Base-by-base conservation (phyloP, 148 eudicot genomes). In the Chenopodium quinoa region DNA sequence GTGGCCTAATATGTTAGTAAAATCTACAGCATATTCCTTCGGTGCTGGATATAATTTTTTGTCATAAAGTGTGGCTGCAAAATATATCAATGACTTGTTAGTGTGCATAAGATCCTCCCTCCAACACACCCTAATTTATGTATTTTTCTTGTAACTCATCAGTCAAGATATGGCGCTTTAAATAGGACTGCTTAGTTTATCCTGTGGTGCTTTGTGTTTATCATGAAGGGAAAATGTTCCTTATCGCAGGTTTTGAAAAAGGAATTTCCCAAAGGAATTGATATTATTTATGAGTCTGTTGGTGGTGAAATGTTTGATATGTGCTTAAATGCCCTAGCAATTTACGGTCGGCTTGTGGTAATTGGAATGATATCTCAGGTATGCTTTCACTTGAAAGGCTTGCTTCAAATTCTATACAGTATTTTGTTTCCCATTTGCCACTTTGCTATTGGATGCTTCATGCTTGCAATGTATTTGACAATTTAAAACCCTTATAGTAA, bases 361-460 rank as follows among this genome's bases (percentile, higher is more conserved):
- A 95, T 95, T 79, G 98, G 98, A 86, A 95, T 95, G 98, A 93
- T 95, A 79, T 95, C 98, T 90, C 98, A 95, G 98, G 98, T 95
- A 80, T 52, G 65, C 83, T 72, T 50, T 76, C 46, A 31, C 64
- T 54, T 80, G 69, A 70, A 50, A 17, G 58, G 20, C 31, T 5
- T 76, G 66, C 50, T 76, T n/a, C 34, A 23, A 23, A 20, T 54
- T 65, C 40, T 44, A 14, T 66, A 5, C 44, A 40, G 44, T 40
- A 46, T 56, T 68, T 23, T 75, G 50, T 76, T 77, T 83, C 27
- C 75, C 66, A 25, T 19, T 72, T 8, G 4, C 13, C 66, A 27
- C 69, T 71, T 40, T 72, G 16, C 14, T 58, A 34, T 70, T 48
- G 80, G 69, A 75, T 69, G 50, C 32, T 5, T 20, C 58, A 75